These are phyloP conservation scores for Hypoxylon sp. DNA, from an alignment of 2,329 filamentous ascomycete species.

Conservation along the genomic window DNA sequence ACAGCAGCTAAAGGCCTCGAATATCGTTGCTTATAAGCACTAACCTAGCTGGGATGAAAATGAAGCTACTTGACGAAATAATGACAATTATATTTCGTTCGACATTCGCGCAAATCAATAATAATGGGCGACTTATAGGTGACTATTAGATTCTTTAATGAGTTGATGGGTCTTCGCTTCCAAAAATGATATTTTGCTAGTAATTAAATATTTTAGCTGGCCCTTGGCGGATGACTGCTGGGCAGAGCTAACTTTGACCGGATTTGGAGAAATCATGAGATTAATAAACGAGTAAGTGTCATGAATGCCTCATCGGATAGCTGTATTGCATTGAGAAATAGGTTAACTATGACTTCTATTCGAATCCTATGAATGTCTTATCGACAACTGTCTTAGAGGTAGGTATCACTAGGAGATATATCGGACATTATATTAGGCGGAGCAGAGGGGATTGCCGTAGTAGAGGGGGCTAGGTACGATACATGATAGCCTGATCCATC, in stretches of 20 bases:
- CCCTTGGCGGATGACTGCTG: constrained; percentile 22
- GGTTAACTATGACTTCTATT: not conserved
- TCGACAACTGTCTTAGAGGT: not conserved
- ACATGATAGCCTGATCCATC: not conserved
- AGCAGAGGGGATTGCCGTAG: not conserved
- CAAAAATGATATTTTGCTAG: constrained; percentile 21
- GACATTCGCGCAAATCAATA: constrained; percentile 4
- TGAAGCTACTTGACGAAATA: constrained; percentile 3
- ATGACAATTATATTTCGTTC: constrained; percentile 1
- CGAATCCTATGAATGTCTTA: constrained; percentile 4
- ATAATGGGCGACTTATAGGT: not conserved
- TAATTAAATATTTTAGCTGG: constrained; percentile 10
- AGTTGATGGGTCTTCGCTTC: constrained; percentile 14
- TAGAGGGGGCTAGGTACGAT: not conserved
- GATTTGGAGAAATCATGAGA: not conserved
- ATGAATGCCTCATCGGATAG: constrained; percentile 27
- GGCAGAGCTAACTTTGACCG: constrained; percentile 3
- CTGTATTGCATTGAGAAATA: constrained; percentile 21
- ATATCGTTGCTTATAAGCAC: constrained; percentile 9
- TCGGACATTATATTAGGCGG: constrained; percentile 1
- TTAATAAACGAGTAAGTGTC: constrained; percentile 1
- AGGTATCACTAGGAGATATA: constrained; percentile 1
- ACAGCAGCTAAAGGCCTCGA: constrained; percentile 15
- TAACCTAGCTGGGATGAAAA: constrained; percentile 13
- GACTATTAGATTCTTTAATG: constrained; percentile 11